Percentiles rank a stretch among this genome's conserved stretches.
Conservation (phyloP, 2,329 filamentous ascomycete species). For the Myrmaecium sp. region DNA sequence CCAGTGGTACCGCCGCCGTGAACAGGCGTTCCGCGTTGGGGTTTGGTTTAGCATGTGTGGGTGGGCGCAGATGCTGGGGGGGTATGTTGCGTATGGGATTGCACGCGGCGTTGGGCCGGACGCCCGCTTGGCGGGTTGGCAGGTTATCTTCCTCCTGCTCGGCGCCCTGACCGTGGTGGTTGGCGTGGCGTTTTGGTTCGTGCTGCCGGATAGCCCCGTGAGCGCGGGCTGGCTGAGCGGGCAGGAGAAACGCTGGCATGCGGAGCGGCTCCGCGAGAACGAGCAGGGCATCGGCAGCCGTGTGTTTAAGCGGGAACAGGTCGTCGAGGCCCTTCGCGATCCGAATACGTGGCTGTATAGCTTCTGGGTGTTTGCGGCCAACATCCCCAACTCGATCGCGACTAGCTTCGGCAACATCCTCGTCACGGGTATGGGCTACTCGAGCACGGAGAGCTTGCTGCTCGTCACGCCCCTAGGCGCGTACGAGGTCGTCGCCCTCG, state of each 20-base stretch:
- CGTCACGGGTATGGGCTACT: constrained; percentile 22
- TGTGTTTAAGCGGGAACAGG: constrained; percentile 18
- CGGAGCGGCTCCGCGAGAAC: constrained; percentile 20
- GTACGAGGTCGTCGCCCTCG: constrained; percentile 20
- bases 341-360: constrained; percentile 19
- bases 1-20: constrained; percentile 21
- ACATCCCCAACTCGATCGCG: constrained; percentile 21
- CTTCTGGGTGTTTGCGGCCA: constrained; percentile 22
- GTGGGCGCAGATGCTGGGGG: constrained; percentile 21
- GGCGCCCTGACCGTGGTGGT: constrained; percentile 17
- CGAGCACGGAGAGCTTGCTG: constrained; percentile 15
- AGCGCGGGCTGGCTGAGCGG: constrained; percentile 16
- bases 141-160: constrained; percentile 21
- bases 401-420: constrained; percentile 23
- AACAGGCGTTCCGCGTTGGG: constrained; percentile 16
- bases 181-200: constrained; percentile 21
- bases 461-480: constrained; percentile 22
- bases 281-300: constrained; percentile 18
- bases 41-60: constrained; percentile 16
- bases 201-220: constrained; percentile 20
- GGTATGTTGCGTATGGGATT: constrained; percentile 21
- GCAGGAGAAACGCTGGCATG: constrained; percentile 14
- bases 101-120: constrained; percentile 13
- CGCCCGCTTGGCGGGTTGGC: constrained; percentile 17
- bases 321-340: constrained; percentile 18